Conservation (phyloP, 352 stramenopile genomes). For the Phytopythium helicoides region DNA sequence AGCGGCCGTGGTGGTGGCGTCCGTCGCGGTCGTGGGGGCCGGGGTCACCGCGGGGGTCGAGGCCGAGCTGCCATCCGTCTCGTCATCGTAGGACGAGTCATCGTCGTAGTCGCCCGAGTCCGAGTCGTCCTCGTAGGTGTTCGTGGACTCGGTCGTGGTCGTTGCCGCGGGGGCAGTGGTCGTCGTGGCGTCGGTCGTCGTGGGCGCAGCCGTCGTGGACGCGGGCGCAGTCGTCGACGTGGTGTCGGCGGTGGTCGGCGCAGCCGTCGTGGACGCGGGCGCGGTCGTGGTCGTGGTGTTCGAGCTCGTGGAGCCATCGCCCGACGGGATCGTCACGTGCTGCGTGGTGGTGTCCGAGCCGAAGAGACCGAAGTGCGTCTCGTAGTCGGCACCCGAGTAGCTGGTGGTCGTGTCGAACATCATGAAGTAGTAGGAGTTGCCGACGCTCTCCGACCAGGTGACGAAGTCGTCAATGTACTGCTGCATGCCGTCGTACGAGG, state of each 20-base stretch:
- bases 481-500: constrained; percentile 37
- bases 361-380: constrained; percentile 58
- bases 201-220: too few species aligned
- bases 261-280: constrained; percentile 16
- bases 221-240: too few species aligned
- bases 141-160: background rate
- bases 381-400: constrained; percentile 46
- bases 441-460: constrained; percentile 27
- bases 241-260: too few species aligned
- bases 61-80: constrained; percentile 11
- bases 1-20: constrained; percentile 10
- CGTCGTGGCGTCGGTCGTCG: too few species aligned
- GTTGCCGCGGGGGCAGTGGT: too few species aligned
- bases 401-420: constrained; percentile 53
- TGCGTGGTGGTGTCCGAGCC: constrained; percentile 21
- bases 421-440: constrained; percentile 53
- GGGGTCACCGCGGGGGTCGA: constrained; percentile 10
- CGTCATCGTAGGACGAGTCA: constrained; percentile 12
- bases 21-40: constrained; percentile 10
- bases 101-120: constrained; percentile 5
- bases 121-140: constrained; percentile 10
- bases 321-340: constrained; percentile 38
- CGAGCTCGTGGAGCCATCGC: constrained; percentile 9
- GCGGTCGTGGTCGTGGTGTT: constrained; percentile 7
- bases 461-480: constrained; percentile 47